Conservation (phyloP, 495 filamentous ascomycete species). For the Lasiosphaeria ovina region DNA sequence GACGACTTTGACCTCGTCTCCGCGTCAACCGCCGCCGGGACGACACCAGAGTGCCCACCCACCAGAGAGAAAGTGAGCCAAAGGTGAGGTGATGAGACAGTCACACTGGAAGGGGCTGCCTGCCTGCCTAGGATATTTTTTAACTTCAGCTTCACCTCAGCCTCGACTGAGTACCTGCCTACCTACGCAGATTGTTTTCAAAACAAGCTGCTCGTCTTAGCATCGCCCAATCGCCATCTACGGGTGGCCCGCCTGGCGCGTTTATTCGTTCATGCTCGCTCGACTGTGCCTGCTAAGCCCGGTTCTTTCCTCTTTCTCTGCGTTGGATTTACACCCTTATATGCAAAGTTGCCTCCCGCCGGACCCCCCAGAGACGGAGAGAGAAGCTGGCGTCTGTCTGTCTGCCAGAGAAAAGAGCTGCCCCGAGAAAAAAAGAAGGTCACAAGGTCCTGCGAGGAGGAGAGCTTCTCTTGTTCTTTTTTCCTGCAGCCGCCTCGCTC, state of each 20-base stretch:
- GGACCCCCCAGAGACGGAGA: not conserved
- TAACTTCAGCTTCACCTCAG: too few relatives aligned
- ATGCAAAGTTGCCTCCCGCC: conserved; percentile 6
- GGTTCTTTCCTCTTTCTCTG: not conserved
- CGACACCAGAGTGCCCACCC: too few relatives aligned
- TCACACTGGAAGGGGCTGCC: too few relatives aligned
- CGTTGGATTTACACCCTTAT: not conserved
- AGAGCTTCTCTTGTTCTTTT: not conserved
- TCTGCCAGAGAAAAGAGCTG: not conserved
- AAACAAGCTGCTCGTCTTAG: not conserved
- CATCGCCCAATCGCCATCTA: not conserved
- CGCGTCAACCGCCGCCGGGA: too few relatives aligned
- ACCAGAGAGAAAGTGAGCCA: too few relatives aligned
- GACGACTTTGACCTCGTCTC: too few relatives aligned
- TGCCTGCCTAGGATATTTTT: too few relatives aligned
- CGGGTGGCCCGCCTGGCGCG: not conserved
- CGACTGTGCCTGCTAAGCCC: not conserved
- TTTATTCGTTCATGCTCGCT: not conserved
- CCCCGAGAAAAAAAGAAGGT: too few relatives aligned
- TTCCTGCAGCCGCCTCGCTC: not conserved
- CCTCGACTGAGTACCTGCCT: too few relatives aligned
- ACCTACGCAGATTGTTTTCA: too few relatives aligned
- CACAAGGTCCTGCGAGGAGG: too few relatives aligned
- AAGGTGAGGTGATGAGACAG: too few relatives aligned
- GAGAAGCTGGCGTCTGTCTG: not conserved